Percentiles rank a stretch among this genome's conserved stretches.
These are phyloP conservation scores for Pecoramyces ruminantium DNA, from an alignment of 192 early-diverging fungal genomes.

Conservation along the genomic window DNA sequence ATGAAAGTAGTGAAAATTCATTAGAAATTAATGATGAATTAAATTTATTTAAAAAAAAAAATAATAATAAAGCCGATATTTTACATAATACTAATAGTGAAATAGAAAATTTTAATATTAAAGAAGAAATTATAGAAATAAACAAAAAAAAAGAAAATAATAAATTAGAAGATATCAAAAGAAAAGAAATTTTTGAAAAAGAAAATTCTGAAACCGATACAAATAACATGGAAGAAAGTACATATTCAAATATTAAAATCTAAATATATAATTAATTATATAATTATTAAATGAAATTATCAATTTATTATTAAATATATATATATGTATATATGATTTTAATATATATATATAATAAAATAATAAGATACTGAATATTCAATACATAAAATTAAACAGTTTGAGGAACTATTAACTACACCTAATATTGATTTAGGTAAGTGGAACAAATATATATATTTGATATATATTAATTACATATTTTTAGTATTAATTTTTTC, in stretches of 20 bases:
- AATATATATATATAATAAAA: neutral
- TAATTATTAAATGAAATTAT: no score
- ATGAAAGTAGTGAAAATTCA: no score
- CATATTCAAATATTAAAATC: no score
- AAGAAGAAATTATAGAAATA: neutral
- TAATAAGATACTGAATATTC: conserved; percentile 12
- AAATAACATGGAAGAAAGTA: no score
- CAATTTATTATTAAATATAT: no score
- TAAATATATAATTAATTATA: no score
- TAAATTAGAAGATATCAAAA: neutral
- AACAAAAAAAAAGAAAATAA: neutral
- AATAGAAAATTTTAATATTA: neutral
- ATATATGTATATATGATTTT: no score
- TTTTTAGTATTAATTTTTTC: no score
- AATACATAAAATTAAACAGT: conserved; percentile 36
- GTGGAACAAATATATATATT: no score
- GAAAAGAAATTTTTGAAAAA: neutral
- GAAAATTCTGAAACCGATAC: neutral
- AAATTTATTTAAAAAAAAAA: no score
- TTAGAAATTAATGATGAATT: no score
- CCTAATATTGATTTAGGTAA: conserved; percentile 54
- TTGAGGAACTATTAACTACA: conserved; percentile 28
- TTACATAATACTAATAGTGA: neutral
- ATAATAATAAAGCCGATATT: neutral
- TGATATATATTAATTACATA: no score